Percentiles rank a stretch among this genome's conserved stretches.
Evolutionary conservation across 257 asterid species (phyloP).

Genomic region (Ophiorrhiza pumila): DNA sequence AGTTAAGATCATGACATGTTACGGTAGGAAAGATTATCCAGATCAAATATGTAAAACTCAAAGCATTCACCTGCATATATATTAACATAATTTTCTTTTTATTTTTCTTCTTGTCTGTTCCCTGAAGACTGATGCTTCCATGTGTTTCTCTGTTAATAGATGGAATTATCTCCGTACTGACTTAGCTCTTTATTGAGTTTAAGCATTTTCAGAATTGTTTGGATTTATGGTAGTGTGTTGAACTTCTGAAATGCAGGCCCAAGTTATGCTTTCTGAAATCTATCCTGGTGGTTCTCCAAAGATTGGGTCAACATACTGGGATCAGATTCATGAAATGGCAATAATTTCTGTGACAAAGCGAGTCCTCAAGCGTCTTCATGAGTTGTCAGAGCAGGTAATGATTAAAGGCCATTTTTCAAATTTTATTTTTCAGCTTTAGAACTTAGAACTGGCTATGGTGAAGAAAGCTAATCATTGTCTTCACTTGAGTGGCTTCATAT

Average conservation of each 20-base stretch:
- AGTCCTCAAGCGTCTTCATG: slow-evolving; percentile 67
- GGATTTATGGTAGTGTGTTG: slow-evolving; percentile 2
- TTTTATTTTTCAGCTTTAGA: neutral
- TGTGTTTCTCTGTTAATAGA: neutral
- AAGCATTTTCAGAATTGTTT: neutral
- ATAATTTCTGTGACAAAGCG: slow-evolving; percentile 75
- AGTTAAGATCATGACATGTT: neutral
- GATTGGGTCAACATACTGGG: slow-evolving; percentile 89
- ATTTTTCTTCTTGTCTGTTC: slow-evolving; percentile 13
- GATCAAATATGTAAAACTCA: neutral
- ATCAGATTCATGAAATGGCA: slow-evolving; percentile 85
- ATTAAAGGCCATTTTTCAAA: neutral
- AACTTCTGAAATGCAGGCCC: slow-evolving; percentile 61
- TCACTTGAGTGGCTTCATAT: too few species aligned
- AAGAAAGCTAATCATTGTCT: neutral
- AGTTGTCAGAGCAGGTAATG: slow-evolving; percentile 80
- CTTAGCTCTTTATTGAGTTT: neutral
- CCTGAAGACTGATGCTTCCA: slow-evolving; percentile 9
- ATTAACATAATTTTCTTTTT: neutral
- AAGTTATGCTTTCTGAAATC: slow-evolving; percentile 88
- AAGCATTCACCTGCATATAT: neutral
- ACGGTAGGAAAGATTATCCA: neutral
- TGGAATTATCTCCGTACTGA: neutral
- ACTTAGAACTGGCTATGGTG: neutral
- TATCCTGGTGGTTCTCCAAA: slow-evolving; percentile 88